Percentiles rank a stretch among this genome's conserved stretches.
Conservation (phyloP, 2,329 filamentous ascomycete species). For the Helotiales sp. region DNA sequence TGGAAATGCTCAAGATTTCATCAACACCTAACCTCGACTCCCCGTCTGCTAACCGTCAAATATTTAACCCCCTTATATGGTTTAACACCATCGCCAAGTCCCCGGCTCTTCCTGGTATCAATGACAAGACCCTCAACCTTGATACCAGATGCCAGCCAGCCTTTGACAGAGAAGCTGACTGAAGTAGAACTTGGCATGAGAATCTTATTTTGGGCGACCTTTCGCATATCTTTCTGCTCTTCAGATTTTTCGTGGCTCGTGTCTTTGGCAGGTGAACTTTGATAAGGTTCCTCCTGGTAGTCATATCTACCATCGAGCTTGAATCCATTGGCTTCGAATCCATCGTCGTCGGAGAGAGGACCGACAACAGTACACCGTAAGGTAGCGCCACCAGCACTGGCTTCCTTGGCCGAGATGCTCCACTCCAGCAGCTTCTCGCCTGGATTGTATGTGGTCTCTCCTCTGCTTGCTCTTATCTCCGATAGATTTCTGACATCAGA, state of each 20-base stretch:
- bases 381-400: constrained; percentile 68
- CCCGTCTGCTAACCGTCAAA: constrained; percentile 70
- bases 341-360: constrained; percentile 49
- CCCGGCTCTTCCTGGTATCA: constrained; percentile 77
- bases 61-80: constrained; percentile 99
- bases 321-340: constrained; percentile 41
- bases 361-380: constrained; percentile 82
- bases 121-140: constrained; percentile 68
- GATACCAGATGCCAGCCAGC: constrained; percentile 67
- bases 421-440: constrained; percentile 76
- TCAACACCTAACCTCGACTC: constrained; percentile 61
- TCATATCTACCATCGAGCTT: constrained; percentile 41
- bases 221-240: constrained; percentile 51
- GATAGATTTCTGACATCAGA: constrained; percentile 77
- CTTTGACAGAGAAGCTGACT: constrained; percentile 70
- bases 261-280: constrained; percentile 38
- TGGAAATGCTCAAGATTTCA: constrained; percentile 4
- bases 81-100: constrained; percentile 82
- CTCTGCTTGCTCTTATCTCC: constrained; percentile 77
- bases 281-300: constrained; percentile 56
- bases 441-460: constrained; percentile 80
- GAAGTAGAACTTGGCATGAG: constrained; percentile 79
- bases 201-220: constrained; percentile 67
- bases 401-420: constrained; percentile 77
- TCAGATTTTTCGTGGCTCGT: constrained; percentile 39